These are phyloP conservation scores for Venturia aucupariae DNA, from an alignment of 2,329 filamentous ascomycete species.

Conservation along the genomic window DNA sequence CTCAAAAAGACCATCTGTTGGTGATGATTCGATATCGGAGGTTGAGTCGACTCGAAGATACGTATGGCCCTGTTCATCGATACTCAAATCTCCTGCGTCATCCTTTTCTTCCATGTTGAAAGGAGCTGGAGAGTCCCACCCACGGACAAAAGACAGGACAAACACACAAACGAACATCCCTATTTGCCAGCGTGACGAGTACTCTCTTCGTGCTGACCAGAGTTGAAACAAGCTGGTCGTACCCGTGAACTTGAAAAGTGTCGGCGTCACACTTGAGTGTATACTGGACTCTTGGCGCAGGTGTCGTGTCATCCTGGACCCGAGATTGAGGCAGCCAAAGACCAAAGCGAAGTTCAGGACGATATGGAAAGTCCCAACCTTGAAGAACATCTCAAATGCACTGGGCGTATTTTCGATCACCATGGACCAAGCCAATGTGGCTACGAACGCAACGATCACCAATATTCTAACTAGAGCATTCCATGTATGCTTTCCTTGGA, in stretches of 20 bases:
- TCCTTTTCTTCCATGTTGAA: background rate
- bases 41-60: background rate
- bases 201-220: background rate
- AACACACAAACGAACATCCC: background rate
- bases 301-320: background rate
- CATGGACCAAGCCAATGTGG: slow-evolving; percentile 14
- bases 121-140: background rate
- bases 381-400: slow-evolving; percentile 7
- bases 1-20: background rate
- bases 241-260: background rate
- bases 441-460: slow-evolving; percentile 12
- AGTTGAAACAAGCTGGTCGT: background rate
- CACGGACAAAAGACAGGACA: background rate
- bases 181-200: background rate
- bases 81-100: background rate
- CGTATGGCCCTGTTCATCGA: background rate
- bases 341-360: background rate
- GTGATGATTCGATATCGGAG: background rate
- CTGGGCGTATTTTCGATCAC: background rate
- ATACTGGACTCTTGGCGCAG: background rate
- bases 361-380: slow-evolving; percentile 14
- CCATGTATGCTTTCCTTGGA: background rate
- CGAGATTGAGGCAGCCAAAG: background rate
- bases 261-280: background rate
- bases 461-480: background rate